phyloP scores from a whole-genome alignment of 768 basidiomycete genomes.

The Lactifluus rugatus region DNA sequence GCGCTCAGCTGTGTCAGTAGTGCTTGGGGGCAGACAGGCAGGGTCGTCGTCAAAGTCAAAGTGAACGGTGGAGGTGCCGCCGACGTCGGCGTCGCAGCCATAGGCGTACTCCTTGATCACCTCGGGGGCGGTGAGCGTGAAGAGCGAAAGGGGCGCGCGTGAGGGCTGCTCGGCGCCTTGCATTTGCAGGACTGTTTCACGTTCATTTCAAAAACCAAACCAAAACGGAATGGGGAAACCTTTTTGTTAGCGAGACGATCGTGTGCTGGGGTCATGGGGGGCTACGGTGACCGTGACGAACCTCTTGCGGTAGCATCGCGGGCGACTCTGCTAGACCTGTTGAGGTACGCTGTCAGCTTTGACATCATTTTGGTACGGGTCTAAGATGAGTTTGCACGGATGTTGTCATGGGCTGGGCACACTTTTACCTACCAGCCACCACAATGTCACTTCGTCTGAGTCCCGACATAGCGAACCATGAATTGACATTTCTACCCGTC shows the following conservation, averaged over 20 bases:
- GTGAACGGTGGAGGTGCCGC: conserved; percentile 70
- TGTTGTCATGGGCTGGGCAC: no score
- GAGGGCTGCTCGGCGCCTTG: conserved; percentile 57
- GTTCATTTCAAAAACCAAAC: no score
- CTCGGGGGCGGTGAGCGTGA: conserved; percentile 48
- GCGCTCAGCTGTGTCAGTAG: no score
- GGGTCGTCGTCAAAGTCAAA: conserved; percentile 57
- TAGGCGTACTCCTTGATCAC: conserved; percentile 57
- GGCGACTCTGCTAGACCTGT: conserved; percentile 32
- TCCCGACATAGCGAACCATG: no score
- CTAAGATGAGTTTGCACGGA: no score
- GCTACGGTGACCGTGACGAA: not conserved
- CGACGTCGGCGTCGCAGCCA: conserved; percentile 85
- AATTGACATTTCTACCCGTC: no score
- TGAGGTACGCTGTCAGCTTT: conserved; percentile 26
- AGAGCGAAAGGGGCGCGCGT: conserved; percentile 54
- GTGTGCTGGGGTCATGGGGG: not conserved
- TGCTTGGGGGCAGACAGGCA: conserved; percentile 32
- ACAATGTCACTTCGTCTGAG: no score
- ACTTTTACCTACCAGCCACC: no score
- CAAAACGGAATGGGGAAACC: no score
- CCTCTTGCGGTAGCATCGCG: conserved; percentile 29
- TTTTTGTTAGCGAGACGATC: not conserved
- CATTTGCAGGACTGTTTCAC: conserved; percentile 63
- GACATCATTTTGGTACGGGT: conserved; percentile 18